phyloP scores from a whole-genome alignment of 257 asterid genomes.

The Nicotiana paniculata region DNA sequence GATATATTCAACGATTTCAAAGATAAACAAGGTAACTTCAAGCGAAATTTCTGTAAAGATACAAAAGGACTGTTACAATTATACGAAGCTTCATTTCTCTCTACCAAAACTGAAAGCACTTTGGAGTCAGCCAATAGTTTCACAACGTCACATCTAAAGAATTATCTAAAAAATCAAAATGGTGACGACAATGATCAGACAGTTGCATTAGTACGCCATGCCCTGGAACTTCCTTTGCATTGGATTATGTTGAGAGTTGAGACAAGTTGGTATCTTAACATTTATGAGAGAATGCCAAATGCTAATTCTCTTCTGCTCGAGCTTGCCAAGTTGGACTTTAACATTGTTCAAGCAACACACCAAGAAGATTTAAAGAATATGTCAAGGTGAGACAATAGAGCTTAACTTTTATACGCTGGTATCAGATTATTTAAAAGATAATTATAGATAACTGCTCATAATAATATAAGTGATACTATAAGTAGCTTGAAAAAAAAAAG shows the following conservation, averaged over 20 bases:
- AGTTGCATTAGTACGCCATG: slow-evolving; percentile 7
- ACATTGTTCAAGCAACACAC: slow-evolving; percentile 30
- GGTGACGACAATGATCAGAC: background rate
- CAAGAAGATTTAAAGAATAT: slow-evolving; percentile 27
- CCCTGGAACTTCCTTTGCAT: slow-evolving; percentile 38
- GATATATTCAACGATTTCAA: slow-evolving; percentile 28
- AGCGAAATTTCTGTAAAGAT: slow-evolving; percentile 14
- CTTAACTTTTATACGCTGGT: no score
- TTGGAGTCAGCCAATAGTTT: slow-evolving; percentile 34
- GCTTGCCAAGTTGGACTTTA: slow-evolving; percentile 41
- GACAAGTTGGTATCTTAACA: slow-evolving; percentile 24
- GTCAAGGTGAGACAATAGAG: slow-evolving; percentile 15
- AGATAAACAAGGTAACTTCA: slow-evolving; percentile 1
- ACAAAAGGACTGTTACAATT: slow-evolving; percentile 28
- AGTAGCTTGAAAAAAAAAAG: no score
- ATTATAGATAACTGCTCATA: no score
- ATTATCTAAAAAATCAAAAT: background rate
- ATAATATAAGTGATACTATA: no score
- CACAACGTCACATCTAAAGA: slow-evolving; percentile 4
- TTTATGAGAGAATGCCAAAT: slow-evolving; percentile 13
- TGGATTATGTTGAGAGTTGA: slow-evolving; percentile 27
- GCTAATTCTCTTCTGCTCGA: slow-evolving; percentile 24
- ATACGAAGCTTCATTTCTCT: slow-evolving; percentile 45
- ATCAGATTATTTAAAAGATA: no score
- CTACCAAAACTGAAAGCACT: slow-evolving; percentile 20